phyloP scores from a whole-genome alignment of 129 eudicot species.

The Calendula officinalis region DNA sequence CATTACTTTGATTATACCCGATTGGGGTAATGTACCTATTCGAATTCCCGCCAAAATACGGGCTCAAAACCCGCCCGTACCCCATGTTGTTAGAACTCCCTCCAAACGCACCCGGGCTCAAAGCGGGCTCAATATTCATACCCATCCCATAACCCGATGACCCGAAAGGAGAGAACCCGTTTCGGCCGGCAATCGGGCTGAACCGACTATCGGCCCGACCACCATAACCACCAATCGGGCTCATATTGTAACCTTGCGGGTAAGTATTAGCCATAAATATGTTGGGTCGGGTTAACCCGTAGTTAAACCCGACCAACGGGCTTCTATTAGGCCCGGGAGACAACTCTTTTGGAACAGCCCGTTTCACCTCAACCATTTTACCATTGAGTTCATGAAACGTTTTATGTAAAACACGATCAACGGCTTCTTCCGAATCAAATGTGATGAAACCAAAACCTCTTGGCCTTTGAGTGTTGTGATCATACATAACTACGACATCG shows the following conservation, averaged over 20 bases:
- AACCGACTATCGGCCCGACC: slow-evolving; percentile 56
- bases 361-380: slow-evolving; percentile 89
- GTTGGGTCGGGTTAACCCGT: slow-evolving; percentile 56
- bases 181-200: slow-evolving; percentile 46
- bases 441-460: slow-evolving; percentile 93
- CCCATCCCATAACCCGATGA: slow-evolving; percentile 72
- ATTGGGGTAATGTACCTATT: slow-evolving; percentile 62
- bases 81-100: slow-evolving; percentile 46
- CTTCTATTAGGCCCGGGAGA: slow-evolving; percentile 67
- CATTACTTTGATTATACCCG: slow-evolving; percentile 47
- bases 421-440: slow-evolving; percentile 76
- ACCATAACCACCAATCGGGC: slow-evolving; percentile 58
- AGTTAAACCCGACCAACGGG: slow-evolving; percentile 68
- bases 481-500: slow-evolving; percentile 92
- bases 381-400: slow-evolving; percentile 89
- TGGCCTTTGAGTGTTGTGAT: slow-evolving; percentile 92
- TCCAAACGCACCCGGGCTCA: slow-evolving; percentile 56
- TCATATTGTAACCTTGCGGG: slow-evolving; percentile 61
- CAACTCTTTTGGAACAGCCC: slow-evolving; percentile 86
- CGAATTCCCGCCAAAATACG: slow-evolving; percentile 46
- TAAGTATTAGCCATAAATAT: slow-evolving; percentile 46
- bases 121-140: slow-evolving; percentile 56
- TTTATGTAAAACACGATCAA: slow-evolving; percentile 61
- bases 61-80: slow-evolving; percentile 61
- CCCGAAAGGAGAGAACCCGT: slow-evolving; percentile 62